phyloP scores from a whole-genome alignment of 768 basidiomycete species.

The Candolleomyces eurysporus region DNA sequence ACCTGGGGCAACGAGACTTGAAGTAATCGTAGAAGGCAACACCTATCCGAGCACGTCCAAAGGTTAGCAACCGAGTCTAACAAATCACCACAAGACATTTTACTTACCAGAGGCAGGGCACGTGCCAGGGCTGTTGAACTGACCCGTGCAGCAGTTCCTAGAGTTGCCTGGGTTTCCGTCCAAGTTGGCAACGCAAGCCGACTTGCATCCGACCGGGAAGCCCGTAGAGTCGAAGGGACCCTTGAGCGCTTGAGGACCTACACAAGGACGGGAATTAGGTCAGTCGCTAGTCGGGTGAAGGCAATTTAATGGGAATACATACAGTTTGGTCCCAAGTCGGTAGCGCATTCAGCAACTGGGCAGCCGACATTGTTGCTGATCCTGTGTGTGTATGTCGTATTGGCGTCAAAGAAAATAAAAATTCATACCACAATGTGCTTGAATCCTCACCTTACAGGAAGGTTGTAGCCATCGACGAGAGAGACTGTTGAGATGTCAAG shows the following conservation, averaged over 20 bases:
- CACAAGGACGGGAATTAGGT: not conserved
- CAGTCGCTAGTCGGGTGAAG: not conserved
- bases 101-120: slow-evolving; percentile 49
- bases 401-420: not conserved
- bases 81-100: slow-evolving; percentile 6
- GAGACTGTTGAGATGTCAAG: slow-evolving; percentile 42
- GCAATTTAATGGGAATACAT: not conserved
- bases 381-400: slow-evolving; percentile 5
- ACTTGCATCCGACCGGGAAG: slow-evolving; percentile 58
- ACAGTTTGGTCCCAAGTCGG: slow-evolving; percentile 63
- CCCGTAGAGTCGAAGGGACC: slow-evolving; percentile 54
- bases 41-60: no score
- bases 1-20: slow-evolving; percentile 33
- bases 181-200: slow-evolving; percentile 48
- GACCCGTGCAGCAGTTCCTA: slow-evolving; percentile 64
- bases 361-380: slow-evolving; percentile 59
- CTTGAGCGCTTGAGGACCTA: slow-evolving; percentile 49
- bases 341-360: slow-evolving; percentile 51
- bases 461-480: slow-evolving; percentile 63
- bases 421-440: not conserved
- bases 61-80: not conserved
- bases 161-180: slow-evolving; percentile 52
- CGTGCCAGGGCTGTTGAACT: slow-evolving; percentile 46
- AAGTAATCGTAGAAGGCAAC: no score
- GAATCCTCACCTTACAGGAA: slow-evolving; percentile 41